Percentiles rank a stretch among this genome's conserved stretches.
phyloP scores from a whole-genome alignment of 768 basidiomycete species.

The Serendipita sp. region DNA sequence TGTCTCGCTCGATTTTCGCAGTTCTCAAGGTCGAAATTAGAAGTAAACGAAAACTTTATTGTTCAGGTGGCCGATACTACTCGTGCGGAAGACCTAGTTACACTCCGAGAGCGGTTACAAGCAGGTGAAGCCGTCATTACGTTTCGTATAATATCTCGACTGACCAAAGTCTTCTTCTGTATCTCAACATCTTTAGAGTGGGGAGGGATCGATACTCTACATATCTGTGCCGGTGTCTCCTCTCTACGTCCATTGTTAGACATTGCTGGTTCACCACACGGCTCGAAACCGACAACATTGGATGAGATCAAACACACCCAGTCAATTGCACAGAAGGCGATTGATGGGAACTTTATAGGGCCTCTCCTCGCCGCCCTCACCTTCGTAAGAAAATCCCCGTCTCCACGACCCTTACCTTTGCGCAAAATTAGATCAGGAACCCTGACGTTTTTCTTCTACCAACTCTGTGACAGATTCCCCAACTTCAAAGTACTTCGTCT shows the following conservation, averaged over 20 bases:
- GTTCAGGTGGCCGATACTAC: conserved; percentile 48
- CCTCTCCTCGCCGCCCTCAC: conserved; percentile 54
- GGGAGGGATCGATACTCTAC: conserved; percentile 67
- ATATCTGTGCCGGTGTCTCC: conserved; percentile 73
- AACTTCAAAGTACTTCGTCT: conserved; percentile 45
- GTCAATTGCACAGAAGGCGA: conserved; percentile 40
- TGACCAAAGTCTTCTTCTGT: neutral
- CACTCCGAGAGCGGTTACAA: conserved; percentile 36
- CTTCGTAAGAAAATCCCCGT: conserved; percentile 34
- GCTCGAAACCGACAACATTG: conserved; percentile 23
- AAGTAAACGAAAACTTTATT: conserved; percentile 23
- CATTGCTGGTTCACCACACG: conserved; percentile 35
- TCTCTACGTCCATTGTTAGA: conserved; percentile 62
- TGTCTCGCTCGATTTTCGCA: conserved; percentile 23
- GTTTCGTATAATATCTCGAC: too few species aligned
- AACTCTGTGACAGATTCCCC: conserved; percentile 43
- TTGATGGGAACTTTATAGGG: conserved; percentile 50
- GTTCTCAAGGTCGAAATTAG: conserved; percentile 13
- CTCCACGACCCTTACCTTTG: neutral
- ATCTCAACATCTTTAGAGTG: conserved; percentile 36
- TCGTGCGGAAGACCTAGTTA: conserved; percentile 48
- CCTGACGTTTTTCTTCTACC: neutral
- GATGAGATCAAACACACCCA: conserved; percentile 47
- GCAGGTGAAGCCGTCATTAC: too few species aligned
- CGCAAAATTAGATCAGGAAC: neutral